Percentiles rank a stretch among this genome's conserved stretches.
These are phyloP conservation scores for Hypomyces perniciosus DNA, from an alignment of 2,329 filamentous ascomycete species.

Conservation along the genomic window DNA sequence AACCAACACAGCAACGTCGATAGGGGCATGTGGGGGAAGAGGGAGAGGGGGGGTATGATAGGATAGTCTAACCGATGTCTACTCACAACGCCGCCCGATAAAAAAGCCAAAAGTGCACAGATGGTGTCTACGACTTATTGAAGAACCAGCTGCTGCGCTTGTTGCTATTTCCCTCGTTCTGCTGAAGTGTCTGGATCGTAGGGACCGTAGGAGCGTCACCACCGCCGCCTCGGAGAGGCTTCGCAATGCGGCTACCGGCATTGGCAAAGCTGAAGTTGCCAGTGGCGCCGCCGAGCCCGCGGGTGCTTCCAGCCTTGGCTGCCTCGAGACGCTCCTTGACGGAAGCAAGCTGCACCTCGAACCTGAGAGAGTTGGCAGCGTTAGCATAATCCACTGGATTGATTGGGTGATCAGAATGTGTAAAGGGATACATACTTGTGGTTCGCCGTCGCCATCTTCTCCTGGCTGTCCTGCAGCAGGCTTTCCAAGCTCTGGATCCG, in stretches of 20 bases:
- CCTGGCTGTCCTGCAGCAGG: constrained; percentile 91
- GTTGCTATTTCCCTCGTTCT: constrained; percentile 48
- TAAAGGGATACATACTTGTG: constrained; percentile 66
- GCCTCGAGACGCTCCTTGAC: constrained; percentile 97
- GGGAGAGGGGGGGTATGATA: constrained; percentile 16
- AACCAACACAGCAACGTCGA: constrained; percentile 13
- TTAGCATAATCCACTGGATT: neutral
- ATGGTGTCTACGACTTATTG: constrained; percentile 47
- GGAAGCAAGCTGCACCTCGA: constrained; percentile 92
- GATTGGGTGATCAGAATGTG: neutral
- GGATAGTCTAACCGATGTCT: constrained; percentile 10
- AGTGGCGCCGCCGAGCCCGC: constrained; percentile 64
- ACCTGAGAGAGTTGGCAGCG: constrained; percentile 50
- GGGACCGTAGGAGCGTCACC: constrained; percentile 44
- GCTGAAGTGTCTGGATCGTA: constrained; percentile 52
- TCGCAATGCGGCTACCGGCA: constrained; percentile 61
- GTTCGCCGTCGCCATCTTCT: constrained; percentile 95
- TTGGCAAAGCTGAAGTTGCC: constrained; percentile 66
- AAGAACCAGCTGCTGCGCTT: constrained; percentile 74
- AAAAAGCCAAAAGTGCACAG: constrained; percentile 8
- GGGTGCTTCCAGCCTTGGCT: constrained; percentile 85
- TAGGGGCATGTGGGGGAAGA: neutral
- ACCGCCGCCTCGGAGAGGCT: constrained; percentile 59
- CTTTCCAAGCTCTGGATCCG: constrained; percentile 90
- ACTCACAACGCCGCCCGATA: constrained; percentile 20